Conservation (phyloP, 768 basidiomycete species). For the Amanita thiersii region DNA sequence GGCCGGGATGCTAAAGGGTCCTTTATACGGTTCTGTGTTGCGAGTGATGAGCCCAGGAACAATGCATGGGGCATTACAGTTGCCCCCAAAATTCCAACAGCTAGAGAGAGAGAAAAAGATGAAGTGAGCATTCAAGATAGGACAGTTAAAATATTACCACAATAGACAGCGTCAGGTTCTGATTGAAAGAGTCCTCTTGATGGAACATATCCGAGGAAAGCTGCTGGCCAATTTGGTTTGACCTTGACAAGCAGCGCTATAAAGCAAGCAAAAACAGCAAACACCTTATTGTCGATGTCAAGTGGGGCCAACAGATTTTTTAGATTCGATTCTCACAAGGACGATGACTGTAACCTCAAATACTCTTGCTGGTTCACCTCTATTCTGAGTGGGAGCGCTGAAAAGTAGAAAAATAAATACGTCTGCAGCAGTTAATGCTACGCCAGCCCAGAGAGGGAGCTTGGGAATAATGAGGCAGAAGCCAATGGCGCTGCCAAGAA, state of each 20-base stretch:
- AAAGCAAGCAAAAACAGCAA: conserved; percentile 63
- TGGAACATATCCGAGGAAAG: conserved; percentile 65
- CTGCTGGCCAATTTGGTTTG: conserved; percentile 53
- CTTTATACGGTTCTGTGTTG: conserved; percentile 26
- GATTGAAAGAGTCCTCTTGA: conserved; percentile 41
- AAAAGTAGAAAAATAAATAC: conserved; percentile 54
- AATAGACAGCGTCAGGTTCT: conserved; percentile 41
- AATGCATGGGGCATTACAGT: conserved; percentile 77
- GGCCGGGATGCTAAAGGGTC: conserved; percentile 17
- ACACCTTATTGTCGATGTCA: conserved; percentile 30
- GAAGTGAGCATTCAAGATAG: conserved; percentile 12
- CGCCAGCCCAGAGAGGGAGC: conserved; percentile 49
- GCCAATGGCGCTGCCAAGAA: conserved; percentile 64
- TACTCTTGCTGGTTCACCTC: conserved; percentile 43
- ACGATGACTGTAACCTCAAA: conserved; percentile 49
- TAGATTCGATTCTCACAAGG: conserved; percentile 35
- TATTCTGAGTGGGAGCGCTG: conserved; percentile 47
- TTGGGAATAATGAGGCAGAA: conserved; percentile 53
- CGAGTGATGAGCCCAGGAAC: conserved; percentile 27
- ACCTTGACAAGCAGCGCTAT: conserved; percentile 55
- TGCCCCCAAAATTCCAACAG: conserved; percentile 56
- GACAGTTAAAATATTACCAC: conserved; percentile 28
- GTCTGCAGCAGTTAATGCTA: conserved; percentile 49
- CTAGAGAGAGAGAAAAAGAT: conserved; percentile 21
- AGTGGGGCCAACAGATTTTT: background rate